Conservation (phyloP, 768 basidiomycete genomes). For the Peribolospora kevripleyi region DNA sequence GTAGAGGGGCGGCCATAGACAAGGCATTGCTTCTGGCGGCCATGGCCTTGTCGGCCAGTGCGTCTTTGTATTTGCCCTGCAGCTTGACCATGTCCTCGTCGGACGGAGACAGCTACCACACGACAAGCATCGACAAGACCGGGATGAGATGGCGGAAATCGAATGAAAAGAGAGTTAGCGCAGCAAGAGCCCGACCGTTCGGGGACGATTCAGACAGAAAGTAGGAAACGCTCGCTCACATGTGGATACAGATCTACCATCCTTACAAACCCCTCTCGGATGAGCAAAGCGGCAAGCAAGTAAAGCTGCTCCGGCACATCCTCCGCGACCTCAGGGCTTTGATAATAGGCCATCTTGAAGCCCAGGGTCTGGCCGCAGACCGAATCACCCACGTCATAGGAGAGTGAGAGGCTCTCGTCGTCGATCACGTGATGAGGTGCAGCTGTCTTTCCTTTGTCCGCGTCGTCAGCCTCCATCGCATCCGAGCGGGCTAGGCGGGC, state of each 20-base stretch:
- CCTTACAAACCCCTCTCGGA: constrained; percentile 67
- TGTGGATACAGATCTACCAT: constrained; percentile 82
- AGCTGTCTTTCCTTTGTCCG: constrained; percentile 11
- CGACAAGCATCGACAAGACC: neutral
- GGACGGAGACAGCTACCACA: constrained; percentile 36
- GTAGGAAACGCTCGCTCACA: constrained; percentile 26
- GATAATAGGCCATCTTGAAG: constrained; percentile 87
- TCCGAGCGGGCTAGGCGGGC: constrained; percentile 12
- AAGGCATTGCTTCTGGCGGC: constrained; percentile 45
- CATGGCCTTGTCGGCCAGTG: constrained; percentile 36
- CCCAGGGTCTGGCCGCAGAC: constrained; percentile 60
- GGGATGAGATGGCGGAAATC: neutral
- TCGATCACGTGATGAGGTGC: constrained; percentile 13
- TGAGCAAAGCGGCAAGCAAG: constrained; percentile 58
- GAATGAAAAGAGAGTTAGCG: neutral
- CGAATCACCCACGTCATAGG: constrained; percentile 7
- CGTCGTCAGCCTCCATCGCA: constrained; percentile 1
- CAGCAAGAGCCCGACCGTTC: neutral
- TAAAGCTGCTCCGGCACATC: constrained; percentile 45
- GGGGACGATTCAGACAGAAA: neutral
- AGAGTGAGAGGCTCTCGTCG: neutral
- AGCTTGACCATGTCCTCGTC: constrained; percentile 53
- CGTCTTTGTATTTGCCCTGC: constrained; percentile 38
- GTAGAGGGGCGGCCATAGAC: constrained; percentile 63
- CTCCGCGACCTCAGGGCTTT: constrained; percentile 40